Conservation (phyloP, 1,284 basidiomycete genomes). For the Moesziomyces sp. region DNA sequence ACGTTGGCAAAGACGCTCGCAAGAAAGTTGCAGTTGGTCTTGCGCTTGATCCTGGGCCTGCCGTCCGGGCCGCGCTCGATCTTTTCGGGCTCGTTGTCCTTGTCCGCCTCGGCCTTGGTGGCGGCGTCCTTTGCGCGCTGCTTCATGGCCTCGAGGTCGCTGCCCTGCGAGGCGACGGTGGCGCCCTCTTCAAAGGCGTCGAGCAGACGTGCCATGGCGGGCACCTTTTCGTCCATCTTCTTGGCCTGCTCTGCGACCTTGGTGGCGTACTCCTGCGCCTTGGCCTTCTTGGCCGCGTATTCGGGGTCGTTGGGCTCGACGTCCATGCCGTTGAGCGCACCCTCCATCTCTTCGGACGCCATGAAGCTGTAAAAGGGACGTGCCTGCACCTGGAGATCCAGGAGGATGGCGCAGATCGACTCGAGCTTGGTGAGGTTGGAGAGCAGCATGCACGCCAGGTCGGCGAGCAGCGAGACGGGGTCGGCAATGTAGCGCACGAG, state of each 20-base stretch:
- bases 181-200: conserved; percentile 67
- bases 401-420: conserved; percentile 75
- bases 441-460: conserved; percentile 94
- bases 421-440: conserved; percentile 90
- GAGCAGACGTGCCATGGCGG: conserved; percentile 61
- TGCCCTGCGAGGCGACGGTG: conserved; percentile 51
- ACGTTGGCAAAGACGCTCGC: conserved; percentile 67
- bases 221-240: conserved; percentile 55
- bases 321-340: conserved; percentile 58
- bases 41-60: conserved; percentile 57
- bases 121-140: conserved; percentile 51
- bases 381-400: conserved; percentile 72
- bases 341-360: conserved; percentile 53
- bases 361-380: conserved; percentile 63
- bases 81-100: conserved; percentile 30
- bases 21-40: conserved; percentile 66
- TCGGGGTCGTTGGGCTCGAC: conserved; percentile 60
- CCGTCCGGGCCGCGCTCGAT: conserved; percentile 52
- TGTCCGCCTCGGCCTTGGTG: conserved; percentile 29
- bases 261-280: conserved; percentile 45
- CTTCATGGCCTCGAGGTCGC: conserved; percentile 61
- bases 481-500: conserved; percentile 91
- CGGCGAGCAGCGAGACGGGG: conserved; percentile 86
- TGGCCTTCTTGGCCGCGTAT: conserved; percentile 55
- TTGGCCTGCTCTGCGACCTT: conserved; percentile 48